These are phyloP conservation scores for Bryum argenteum DNA, from an alignment of 225 moss, liverwort and hornwort genomes.

Conservation along the genomic window DNA sequence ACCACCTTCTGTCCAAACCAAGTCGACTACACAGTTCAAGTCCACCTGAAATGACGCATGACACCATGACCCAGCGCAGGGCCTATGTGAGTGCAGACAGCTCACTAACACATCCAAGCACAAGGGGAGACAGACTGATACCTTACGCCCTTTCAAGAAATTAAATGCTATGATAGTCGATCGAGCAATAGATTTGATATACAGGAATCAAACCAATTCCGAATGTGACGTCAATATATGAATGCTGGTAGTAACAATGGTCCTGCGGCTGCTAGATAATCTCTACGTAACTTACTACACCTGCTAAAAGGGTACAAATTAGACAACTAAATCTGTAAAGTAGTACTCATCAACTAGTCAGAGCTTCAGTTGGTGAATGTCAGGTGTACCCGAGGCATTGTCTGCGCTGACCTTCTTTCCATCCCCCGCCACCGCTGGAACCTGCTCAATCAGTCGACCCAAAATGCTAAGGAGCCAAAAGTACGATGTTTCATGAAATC, in stretches of 20 bases:
- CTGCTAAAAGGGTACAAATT: conserved; percentile 28
- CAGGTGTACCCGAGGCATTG: conserved; percentile 51
- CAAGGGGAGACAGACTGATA: neutral
- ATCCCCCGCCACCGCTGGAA: conserved; percentile 31
- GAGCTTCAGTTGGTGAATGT: conserved; percentile 56
- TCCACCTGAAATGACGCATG: conserved; percentile 54
- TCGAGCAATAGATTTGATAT: neutral
- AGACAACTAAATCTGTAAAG: conserved; percentile 14
- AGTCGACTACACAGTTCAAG: conserved; percentile 43
- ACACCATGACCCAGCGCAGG: conserved; percentile 27
- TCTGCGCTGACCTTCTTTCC: conserved; percentile 31
- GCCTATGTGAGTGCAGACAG: conserved; percentile 45
- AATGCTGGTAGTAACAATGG: conserved; percentile 35
- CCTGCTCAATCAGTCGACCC: conserved; percentile 34
- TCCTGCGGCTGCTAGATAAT: conserved; percentile 20
- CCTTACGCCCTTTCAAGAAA: neutral
- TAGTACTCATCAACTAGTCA: conserved; percentile 28
- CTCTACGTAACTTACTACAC: neutral
- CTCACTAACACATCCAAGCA: neutral
- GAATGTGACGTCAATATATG: conserved; percentile 20
- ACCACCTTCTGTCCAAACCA: conserved; percentile 42
- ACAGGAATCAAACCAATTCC: conserved; percentile 19
- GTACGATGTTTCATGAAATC: neutral
- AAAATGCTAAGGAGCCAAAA: conserved; percentile 9
- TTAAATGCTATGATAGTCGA: neutral